phyloP scores from a whole-genome alignment of 169 alveolate species.

The Eimeria falciformis region DNA sequence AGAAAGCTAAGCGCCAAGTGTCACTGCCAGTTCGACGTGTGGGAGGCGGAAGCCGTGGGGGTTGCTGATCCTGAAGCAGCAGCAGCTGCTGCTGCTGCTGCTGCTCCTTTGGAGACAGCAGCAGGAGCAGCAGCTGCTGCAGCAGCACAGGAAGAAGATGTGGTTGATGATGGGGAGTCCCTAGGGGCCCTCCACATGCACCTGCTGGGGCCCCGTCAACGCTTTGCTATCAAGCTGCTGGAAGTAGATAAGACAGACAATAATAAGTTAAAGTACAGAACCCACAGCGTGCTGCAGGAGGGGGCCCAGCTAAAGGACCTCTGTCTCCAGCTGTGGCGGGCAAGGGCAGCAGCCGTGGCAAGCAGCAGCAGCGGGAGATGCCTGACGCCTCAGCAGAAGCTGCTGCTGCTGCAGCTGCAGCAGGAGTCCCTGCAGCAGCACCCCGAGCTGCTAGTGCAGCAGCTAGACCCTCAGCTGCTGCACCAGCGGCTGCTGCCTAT shows the following conservation, averaged over 20 bases:
- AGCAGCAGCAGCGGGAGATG: not conserved
- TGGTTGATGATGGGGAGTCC: not conserved
- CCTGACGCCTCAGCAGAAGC: slow-evolving; percentile 33
- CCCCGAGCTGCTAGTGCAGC: slow-evolving; percentile 73
- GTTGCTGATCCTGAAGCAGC: not conserved
- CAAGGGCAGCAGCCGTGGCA: slow-evolving; percentile 56
- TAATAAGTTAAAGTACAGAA: slow-evolving; percentile 79
- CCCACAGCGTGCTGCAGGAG: slow-evolving; percentile 82
- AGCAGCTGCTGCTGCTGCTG: slow-evolving; percentile 46
- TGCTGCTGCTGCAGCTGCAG: slow-evolving; percentile 71
- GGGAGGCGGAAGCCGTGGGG: slow-evolving; percentile 80
- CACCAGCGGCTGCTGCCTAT: slow-evolving; percentile 74
- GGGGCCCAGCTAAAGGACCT: slow-evolving; percentile 81
- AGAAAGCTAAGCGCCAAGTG: slow-evolving; percentile 76
- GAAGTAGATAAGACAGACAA: slow-evolving; percentile 78
- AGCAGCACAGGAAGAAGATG: slow-evolving; percentile 9
- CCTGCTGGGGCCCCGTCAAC: slow-evolving; percentile 15
- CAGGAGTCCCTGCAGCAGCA: slow-evolving; percentile 37
- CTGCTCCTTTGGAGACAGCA: slow-evolving; percentile 16
- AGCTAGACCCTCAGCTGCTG: slow-evolving; percentile 58
- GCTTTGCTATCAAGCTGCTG: slow-evolving; percentile 82
- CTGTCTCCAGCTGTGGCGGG: slow-evolving; percentile 77
- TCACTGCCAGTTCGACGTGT: slow-evolving; percentile 79
- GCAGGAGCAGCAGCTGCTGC: not conserved
- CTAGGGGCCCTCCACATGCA: slow-evolving; percentile 47